Evolutionary conservation across 192 early-diverging fungal species (phyloP).

Genomic region (Backusella sp.): DNA sequence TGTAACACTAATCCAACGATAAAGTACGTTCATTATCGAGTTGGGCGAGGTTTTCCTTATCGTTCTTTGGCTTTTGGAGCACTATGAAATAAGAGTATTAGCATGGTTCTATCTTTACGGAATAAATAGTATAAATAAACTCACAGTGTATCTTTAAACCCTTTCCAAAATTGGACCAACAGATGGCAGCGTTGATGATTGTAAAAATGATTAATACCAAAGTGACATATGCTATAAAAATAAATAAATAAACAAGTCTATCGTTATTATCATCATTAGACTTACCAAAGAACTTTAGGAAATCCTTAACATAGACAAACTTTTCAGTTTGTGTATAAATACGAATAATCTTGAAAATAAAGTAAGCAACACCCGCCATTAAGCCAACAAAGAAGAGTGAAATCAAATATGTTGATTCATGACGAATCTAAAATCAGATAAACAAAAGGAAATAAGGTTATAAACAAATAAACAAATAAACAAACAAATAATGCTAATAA

Average conservation of each 20-base stretch:
- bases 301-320: constrained; percentile 53
- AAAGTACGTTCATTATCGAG: constrained; percentile 5
- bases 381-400: constrained; percentile 58
- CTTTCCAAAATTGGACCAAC: neutral
- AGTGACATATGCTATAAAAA: neutral
- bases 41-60: neutral
- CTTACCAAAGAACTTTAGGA: constrained; percentile 74
- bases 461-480: neutral
- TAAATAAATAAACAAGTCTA: neutral
- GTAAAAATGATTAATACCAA: constrained; percentile 4
- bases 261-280: neutral
- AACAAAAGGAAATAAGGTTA: neutral
- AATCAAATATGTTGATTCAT: constrained; percentile 65
- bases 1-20: neutral
- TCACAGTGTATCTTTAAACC: neutral
- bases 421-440: constrained; percentile 42
- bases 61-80: neutral
- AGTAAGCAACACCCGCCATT: constrained; percentile 63
- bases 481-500: neutral
- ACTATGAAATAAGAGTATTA: neutral
- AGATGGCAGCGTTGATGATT: neutral
- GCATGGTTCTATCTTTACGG: neutral
- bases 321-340: constrained; percentile 46
- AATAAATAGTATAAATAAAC: neutral
- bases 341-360: constrained; percentile 64